These are phyloP conservation scores for Aureobasidium namibiae DNA, from an alignment of 2,329 filamentous ascomycete genomes.

Conservation along the genomic window DNA sequence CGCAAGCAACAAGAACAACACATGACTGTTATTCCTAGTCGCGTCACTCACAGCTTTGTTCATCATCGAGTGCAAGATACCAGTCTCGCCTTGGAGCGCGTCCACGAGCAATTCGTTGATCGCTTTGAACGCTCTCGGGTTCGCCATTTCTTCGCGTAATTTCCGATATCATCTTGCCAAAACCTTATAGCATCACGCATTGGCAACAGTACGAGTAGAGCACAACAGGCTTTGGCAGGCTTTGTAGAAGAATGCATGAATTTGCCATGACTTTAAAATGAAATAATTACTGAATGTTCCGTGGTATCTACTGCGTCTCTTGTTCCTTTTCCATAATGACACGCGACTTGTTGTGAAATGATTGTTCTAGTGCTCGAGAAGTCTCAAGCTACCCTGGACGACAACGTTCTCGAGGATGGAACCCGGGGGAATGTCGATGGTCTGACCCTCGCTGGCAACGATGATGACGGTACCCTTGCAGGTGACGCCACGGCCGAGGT, in stretches of 20 bases:
- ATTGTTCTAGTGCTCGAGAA: slow-evolving; percentile 53
- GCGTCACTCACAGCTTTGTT: neutral
- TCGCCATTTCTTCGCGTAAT: neutral
- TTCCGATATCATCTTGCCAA: neutral
- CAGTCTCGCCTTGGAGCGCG: neutral
- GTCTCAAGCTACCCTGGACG: slow-evolving; percentile 86
- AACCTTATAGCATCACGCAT: neutral
- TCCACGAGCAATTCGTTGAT: neutral
- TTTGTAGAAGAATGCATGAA: slow-evolving; percentile 5
- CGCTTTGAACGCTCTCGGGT: neutral
- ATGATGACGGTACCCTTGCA: slow-evolving; percentile 99
- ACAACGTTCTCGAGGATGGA: slow-evolving; percentile 98
- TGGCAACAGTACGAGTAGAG: neutral
- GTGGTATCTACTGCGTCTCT: slow-evolving; percentile 14
- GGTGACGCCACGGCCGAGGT: slow-evolving; percentile 89
- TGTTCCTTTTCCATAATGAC: slow-evolving; percentile 7
- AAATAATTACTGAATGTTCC: slow-evolving; percentile 13
- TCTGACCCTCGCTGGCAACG: slow-evolving; percentile 93
- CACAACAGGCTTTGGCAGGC: neutral
- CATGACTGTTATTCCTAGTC: neutral
- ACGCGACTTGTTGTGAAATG: neutral
- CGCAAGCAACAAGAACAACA: neutral
- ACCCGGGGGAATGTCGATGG: slow-evolving; percentile 93
- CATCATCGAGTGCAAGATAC: too few relatives aligned
- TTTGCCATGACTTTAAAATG: slow-evolving; percentile 10